Evolutionary conservation across 805 yeast species (phyloP).

Genomic region (Lipomyces yamadae): DNA sequence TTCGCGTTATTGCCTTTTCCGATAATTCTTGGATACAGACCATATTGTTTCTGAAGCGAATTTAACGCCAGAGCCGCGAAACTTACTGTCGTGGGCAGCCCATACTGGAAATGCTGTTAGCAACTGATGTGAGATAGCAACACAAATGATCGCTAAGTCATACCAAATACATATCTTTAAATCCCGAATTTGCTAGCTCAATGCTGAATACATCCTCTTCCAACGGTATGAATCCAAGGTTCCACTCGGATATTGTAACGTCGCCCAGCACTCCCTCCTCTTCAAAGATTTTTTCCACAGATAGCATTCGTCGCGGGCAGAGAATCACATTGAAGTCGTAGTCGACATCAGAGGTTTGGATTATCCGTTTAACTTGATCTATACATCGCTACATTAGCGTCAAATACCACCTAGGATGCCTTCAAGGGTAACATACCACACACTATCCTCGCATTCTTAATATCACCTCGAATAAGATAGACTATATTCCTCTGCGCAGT

Average conservation of each 20-base stretch:
- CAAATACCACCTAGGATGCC: neutral
- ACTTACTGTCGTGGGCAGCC: constrained; percentile 47
- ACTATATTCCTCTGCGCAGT: constrained; percentile 36
- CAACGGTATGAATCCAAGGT: constrained; percentile 50
- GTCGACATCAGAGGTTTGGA: constrained; percentile 29
- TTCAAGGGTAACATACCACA: constrained; percentile 13
- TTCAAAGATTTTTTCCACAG: constrained; percentile 42
- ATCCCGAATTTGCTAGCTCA: constrained; percentile 48
- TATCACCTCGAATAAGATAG: constrained; percentile 40
- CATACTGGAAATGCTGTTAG: constrained; percentile 39
- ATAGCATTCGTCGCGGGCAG: constrained; percentile 41
- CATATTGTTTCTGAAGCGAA: constrained; percentile 50
- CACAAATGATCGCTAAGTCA: neutral
- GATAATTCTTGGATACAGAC: constrained; percentile 57
- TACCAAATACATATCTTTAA: constrained; percentile 50
- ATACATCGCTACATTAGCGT: constrained; percentile 15
- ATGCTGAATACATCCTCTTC: constrained; percentile 53
- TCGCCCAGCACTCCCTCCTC: constrained; percentile 51
- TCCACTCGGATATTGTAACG: constrained; percentile 51
- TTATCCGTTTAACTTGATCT: constrained; percentile 35
- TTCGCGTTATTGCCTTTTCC: constrained; percentile 65
- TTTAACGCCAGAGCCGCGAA: constrained; percentile 57
- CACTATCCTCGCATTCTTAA: constrained; percentile 34
- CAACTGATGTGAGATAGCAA: neutral
- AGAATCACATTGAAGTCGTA: constrained; percentile 41